Conservation (phyloP, 768 basidiomycete species). For the Termitomyces sp. region DNA sequence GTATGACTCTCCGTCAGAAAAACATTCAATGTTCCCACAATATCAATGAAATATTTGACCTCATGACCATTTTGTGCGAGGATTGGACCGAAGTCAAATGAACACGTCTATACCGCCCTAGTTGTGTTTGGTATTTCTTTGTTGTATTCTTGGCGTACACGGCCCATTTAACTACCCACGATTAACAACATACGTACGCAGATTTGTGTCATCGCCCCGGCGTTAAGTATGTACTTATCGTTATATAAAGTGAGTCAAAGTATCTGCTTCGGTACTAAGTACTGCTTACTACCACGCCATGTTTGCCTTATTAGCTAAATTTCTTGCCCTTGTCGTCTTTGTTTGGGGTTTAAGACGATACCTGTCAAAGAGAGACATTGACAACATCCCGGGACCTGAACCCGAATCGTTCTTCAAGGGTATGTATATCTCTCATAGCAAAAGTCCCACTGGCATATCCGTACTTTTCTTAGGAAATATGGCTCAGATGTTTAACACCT, state of each 20-base stretch:
- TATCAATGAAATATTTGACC: too few relatives aligned
- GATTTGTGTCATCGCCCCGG: slow-evolving; percentile 1
- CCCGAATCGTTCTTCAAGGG: neutral
- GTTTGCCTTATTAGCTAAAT: neutral
- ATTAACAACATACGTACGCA: neutral
- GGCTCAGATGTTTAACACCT: neutral
- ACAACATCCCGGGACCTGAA: neutral
- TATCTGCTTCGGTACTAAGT: neutral
- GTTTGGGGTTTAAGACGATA: neutral
- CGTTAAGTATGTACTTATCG: too few relatives aligned
- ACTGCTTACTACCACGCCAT: neutral
- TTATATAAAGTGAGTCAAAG: neutral
- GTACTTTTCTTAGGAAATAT: neutral
- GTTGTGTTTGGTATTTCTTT: neutral
- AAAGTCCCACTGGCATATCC: neutral
- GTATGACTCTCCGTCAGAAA: neutral
- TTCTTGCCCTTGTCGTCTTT: neutral
- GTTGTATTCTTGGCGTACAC: neutral
- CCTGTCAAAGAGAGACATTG: neutral
- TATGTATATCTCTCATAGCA: neutral
- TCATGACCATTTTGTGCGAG: neutral
- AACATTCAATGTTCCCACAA: neutral
- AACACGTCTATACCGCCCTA: neutral
- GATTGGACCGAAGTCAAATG: neutral
- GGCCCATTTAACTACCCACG: neutral